Evolutionary conservation across 2,329 filamentous ascomycete genomes (phyloP).

Genomic region (Monilinia laxa): DNA sequence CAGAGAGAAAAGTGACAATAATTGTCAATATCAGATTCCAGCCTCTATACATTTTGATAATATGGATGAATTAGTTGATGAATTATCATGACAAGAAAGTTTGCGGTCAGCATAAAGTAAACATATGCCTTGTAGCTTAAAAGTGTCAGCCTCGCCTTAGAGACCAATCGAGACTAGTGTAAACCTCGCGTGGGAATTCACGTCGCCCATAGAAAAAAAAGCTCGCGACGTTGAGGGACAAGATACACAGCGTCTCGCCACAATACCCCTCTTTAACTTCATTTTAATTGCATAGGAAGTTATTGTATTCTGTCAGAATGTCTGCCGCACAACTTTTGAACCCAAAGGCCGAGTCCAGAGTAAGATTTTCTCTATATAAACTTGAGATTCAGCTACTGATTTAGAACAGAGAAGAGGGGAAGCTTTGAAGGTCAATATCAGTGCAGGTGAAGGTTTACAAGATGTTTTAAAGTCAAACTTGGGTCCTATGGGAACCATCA

Average conservation of each 20-base stretch:
- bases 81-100: conserved; percentile 2
- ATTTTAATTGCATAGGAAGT: conserved; percentile 24
- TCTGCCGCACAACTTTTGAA: conserved; percentile 98
- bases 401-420: conserved; percentile 80
- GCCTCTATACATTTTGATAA: conserved; percentile 33
- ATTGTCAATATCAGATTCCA: conserved; percentile 31
- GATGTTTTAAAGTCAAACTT: conserved; percentile 97
- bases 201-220: conserved; percentile 24
- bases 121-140: not conserved
- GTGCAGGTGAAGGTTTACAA: conserved; percentile 86
- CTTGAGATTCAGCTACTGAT: conserved; percentile 37
- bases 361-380: conserved; percentile 49
- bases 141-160: conserved; percentile 15
- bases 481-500: conserved; percentile 89
- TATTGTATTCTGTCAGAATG: conserved; percentile 54
- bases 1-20: conserved; percentile 29
- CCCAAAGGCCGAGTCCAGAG: conserved; percentile 96
- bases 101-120: not conserved
- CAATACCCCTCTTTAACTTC: conserved; percentile 16
- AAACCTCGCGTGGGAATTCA: conserved; percentile 22
- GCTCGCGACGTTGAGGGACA: conserved; percentile 22
- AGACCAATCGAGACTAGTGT: conserved; percentile 19
- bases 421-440: conserved; percentile 96
- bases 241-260: conserved; percentile 12
- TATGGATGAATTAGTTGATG: conserved; percentile 1